phyloP scores from a whole-genome alignment of 306 rosid genomes.

The Glycine latifolia region DNA sequence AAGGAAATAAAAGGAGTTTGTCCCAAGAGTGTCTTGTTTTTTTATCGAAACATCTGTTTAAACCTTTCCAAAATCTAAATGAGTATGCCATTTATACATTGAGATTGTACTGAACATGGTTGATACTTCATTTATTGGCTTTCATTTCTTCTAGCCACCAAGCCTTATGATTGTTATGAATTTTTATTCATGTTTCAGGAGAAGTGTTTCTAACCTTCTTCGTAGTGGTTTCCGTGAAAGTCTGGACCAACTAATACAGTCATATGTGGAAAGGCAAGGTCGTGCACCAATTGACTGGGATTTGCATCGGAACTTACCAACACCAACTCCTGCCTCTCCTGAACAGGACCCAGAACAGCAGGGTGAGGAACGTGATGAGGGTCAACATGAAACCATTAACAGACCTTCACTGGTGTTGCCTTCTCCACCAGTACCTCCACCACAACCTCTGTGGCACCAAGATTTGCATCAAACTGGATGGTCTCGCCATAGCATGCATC shows the following conservation, averaged over 20 bases:
- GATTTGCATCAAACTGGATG: constrained; percentile 92
- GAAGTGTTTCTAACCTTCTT: constrained; percentile 99
- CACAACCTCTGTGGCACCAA: constrained; percentile 98
- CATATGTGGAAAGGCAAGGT: constrained; percentile 96
- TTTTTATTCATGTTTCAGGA: constrained; percentile 68
- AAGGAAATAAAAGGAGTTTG: constrained; percentile 9
- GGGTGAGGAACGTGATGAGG: constrained; percentile 75
- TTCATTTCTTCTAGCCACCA: constrained; percentile 31
- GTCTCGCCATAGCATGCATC: constrained; percentile 97
- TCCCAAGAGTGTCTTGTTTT: not conserved
- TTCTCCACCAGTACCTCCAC: constrained; percentile 97
- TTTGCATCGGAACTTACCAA: constrained; percentile 89
- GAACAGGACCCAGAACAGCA: constrained; percentile 77
- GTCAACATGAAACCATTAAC: constrained; percentile 74
- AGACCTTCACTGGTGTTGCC: constrained; percentile 87
- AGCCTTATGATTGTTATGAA: constrained; percentile 44
- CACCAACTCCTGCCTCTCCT: constrained; percentile 73
- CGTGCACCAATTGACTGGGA: constrained; percentile 98
- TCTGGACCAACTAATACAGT: constrained; percentile 95
- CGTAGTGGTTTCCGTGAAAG: constrained; percentile 99
- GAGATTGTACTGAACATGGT: no score
- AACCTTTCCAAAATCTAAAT: not conserved
- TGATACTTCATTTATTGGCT: constrained; percentile 35
- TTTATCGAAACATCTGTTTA: not conserved
- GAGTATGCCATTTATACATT: constrained; percentile 10